phyloP scores from a whole-genome alignment of 1,284 basidiomycete species.

The Inonotus hispidus region DNA sequence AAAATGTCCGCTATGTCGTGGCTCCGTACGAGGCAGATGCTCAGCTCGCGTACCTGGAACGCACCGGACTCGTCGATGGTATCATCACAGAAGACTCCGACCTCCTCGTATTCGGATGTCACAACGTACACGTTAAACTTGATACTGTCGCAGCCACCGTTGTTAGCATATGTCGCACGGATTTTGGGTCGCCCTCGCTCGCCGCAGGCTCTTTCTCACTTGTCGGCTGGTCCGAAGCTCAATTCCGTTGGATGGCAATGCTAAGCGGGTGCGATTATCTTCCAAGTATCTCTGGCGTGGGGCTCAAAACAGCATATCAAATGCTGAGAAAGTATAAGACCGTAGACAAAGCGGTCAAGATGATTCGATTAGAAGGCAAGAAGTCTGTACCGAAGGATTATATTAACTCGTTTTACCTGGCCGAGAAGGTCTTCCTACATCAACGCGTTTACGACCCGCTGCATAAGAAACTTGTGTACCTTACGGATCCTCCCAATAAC shows the following conservation, averaged over 20 bases:
- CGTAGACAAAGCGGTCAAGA: constrained; percentile 81
- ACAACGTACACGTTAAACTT: constrained; percentile 82
- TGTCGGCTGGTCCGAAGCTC: constrained; percentile 81
- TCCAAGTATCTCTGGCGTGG: constrained; percentile 88
- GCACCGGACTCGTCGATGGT: constrained; percentile 77
- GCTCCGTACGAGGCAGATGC: constrained; percentile 99
- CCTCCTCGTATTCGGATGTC: constrained; percentile 94
- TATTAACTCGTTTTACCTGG: constrained; percentile 63
- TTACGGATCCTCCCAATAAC: constrained; percentile 50
- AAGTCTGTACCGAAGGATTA: constrained; percentile 78
- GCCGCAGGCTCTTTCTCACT: constrained; percentile 66
- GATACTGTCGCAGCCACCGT: constrained; percentile 72
- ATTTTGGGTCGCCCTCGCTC: constrained; percentile 67
- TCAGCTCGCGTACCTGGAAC: constrained; percentile 91
- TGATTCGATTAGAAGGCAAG: constrained; percentile 80
- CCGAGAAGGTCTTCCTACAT: constrained; percentile 92
- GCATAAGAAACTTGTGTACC: constrained; percentile 57
- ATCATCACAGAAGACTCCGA: constrained; percentile 99
- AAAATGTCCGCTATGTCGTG: constrained; percentile 81
- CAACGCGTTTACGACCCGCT: constrained; percentile 90
- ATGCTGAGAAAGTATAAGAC: constrained; percentile 83
- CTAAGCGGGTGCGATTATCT: constrained; percentile 97
- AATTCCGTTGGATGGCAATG: constrained; percentile 95
- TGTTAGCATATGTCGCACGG: constrained; percentile 71
- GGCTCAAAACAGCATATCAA: constrained; percentile 90